Conservation (phyloP, 2,329 filamentous ascomycete species). For the Fusarium dlaminii region DNA sequence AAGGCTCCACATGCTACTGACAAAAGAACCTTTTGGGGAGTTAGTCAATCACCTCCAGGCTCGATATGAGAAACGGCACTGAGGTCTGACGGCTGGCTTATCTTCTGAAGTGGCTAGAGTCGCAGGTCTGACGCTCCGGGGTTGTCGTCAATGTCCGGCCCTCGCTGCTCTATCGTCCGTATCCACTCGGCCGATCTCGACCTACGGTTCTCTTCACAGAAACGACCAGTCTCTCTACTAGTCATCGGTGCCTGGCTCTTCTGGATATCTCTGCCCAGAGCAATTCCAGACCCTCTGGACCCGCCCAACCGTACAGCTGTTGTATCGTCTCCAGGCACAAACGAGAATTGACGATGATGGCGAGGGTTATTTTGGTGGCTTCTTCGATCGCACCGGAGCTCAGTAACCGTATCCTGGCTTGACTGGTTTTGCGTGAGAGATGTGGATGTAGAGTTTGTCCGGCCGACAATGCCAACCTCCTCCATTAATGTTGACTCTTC, state of each 20-base stretch:
- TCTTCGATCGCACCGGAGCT: neutral
- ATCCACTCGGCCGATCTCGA: slow-evolving; percentile 32
- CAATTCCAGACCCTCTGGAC: neutral
- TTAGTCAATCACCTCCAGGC: neutral
- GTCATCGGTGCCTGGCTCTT: neutral
- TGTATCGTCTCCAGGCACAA: slow-evolving; percentile 41
- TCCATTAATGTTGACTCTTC: neutral
- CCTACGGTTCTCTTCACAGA: neutral
- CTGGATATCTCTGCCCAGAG: neutral
- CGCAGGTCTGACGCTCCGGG: neutral
- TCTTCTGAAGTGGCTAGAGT: neutral
- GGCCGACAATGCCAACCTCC: neutral
- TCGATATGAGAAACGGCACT: neutral
- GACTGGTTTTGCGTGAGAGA: neutral
- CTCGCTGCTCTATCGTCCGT: neutral
- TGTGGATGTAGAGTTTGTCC: neutral
- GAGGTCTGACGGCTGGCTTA: neutral
- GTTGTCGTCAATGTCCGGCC: slow-evolving; percentile 4
- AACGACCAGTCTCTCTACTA: neutral
- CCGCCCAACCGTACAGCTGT: slow-evolving; percentile 3
- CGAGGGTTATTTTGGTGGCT: neutral
- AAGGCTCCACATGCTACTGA: neutral
- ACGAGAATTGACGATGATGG: slow-evolving; percentile 43
- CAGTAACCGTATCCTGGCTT: neutral
- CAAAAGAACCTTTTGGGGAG: neutral